phyloP scores from a whole-genome alignment of 306 rosid genomes.

The Citrullus colocynthis region DNA sequence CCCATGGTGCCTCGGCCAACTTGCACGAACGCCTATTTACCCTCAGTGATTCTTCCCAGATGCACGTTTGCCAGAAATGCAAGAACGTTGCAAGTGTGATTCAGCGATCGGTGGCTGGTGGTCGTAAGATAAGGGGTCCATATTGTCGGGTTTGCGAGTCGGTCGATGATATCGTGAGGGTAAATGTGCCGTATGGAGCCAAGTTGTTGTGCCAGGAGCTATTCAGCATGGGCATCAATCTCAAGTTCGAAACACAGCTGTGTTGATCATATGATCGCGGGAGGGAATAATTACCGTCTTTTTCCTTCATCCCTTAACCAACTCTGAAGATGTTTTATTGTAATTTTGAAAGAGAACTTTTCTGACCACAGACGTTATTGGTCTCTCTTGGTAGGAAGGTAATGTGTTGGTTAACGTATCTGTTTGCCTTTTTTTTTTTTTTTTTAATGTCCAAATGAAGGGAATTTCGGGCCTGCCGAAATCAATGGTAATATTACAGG shows the following conservation, averaged over 20 bases:
- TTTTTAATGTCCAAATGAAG: not conserved
- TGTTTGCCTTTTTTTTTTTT: no score
- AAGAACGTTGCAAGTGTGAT: conserved; percentile 62
- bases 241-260: conserved; percentile 61
- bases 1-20: conserved; percentile 96
- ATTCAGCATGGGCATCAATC: conserved; percentile 89
- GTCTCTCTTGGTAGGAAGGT: not conserved
- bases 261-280: conserved; percentile 17
- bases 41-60: conserved; percentile 80
- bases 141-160: conserved; percentile 69
- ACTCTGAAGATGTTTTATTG: not conserved
- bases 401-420: not conserved
- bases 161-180: conserved; percentile 59
- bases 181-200: conserved; percentile 81
- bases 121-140: conserved; percentile 80
- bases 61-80: conserved; percentile 68
- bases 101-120: conserved; percentile 55
- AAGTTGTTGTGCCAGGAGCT: conserved; percentile 84
- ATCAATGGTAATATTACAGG: no score
- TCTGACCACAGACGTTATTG: not conserved
- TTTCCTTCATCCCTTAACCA: not conserved
- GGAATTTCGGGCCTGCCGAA: not conserved
- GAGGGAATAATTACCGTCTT: not conserved
- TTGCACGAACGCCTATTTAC: conserved; percentile 90
- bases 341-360: not conserved